phyloP scores from a whole-genome alignment of 345 rosid genomes.

The Mangifera indica region DNA sequence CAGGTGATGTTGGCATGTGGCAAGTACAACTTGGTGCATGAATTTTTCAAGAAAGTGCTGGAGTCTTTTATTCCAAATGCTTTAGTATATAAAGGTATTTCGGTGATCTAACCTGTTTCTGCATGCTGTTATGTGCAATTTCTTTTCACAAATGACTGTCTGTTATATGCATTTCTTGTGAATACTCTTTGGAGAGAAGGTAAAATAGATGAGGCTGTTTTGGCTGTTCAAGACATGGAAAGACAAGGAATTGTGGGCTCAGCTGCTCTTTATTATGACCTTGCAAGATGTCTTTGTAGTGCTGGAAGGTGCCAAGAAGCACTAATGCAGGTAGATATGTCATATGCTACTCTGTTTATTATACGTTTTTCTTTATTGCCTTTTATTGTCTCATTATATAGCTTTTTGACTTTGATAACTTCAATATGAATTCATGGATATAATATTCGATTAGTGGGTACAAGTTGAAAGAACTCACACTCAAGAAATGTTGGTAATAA shows the following conservation, averaged over 20 bases:
- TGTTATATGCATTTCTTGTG: slow-evolving; percentile 62
- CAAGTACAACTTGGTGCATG: slow-evolving; percentile 94
- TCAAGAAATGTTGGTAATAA: too few species aligned
- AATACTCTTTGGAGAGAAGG: slow-evolving; percentile 89
- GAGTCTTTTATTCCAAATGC: slow-evolving; percentile 76
- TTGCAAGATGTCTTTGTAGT: slow-evolving; percentile 89
- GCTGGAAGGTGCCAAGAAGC: slow-evolving; percentile 87
- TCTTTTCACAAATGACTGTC: slow-evolving; percentile 19
- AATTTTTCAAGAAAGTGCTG: slow-evolving; percentile 78
- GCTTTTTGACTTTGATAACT: too few species aligned
- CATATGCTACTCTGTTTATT: neutral
- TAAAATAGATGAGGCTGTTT: slow-evolving; percentile 68
- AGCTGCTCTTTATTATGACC: slow-evolving; percentile 94
- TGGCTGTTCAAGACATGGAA: slow-evolving; percentile 77
- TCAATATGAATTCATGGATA: too few species aligned
- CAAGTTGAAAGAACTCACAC: too few species aligned
- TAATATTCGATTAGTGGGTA: too few species aligned
- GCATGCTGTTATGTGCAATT: slow-evolving; percentile 18
- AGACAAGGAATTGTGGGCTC: slow-evolving; percentile 89
- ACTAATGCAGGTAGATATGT: slow-evolving; percentile 53
- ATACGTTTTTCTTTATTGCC: too few species aligned
- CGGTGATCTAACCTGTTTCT: slow-evolving; percentile 17
- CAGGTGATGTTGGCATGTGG: slow-evolving; percentile 92
- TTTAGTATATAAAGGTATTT: slow-evolving; percentile 72
- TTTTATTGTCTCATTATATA: too few species aligned